phyloP scores from a whole-genome alignment of 345 rosid species.

The Eucalyptus curtisii region DNA sequence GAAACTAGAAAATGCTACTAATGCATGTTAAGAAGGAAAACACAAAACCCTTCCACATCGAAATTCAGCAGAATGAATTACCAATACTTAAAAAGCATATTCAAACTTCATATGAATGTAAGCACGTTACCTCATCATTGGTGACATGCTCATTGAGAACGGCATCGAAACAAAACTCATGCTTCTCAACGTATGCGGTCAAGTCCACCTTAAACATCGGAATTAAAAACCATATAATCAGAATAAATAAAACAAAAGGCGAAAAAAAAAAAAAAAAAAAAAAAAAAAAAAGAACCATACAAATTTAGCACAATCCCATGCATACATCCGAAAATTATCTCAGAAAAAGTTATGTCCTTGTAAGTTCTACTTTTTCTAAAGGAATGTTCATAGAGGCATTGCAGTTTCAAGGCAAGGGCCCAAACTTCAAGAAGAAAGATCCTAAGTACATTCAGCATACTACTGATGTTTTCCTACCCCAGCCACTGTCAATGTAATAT shows the following conservation, averaged over 20 bases:
- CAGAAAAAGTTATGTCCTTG: not conserved
- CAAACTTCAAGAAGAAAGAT: not conserved
- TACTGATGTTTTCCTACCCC: not conserved
- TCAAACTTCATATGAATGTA: not conserved
- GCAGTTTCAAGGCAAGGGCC: not conserved
- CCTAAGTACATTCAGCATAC: not conserved
- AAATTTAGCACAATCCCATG: not conserved
- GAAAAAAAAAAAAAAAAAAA: not conserved
- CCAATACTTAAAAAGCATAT: not conserved
- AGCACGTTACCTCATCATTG: conserved; percentile 74
- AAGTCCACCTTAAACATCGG: conserved; percentile 67
- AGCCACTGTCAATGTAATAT: not conserved
- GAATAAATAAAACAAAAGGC: not conserved
- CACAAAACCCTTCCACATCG: not conserved
- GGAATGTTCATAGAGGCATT: not conserved
- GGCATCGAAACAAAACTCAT: conserved; percentile 98
- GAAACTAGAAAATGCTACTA: not conserved
- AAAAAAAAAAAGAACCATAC: not conserved
- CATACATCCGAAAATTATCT: not conserved
- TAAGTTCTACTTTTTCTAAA: not conserved
- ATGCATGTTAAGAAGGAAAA: not conserved
- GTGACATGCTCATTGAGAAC: conserved; percentile 76
- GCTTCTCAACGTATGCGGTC: conserved; percentile 98
- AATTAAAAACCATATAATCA: not conserved
- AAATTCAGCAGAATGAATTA: not conserved